These are phyloP conservation scores for Diophrys appendiculata DNA, from an alignment of 73 alveolate species.

Conservation along the genomic window DNA sequence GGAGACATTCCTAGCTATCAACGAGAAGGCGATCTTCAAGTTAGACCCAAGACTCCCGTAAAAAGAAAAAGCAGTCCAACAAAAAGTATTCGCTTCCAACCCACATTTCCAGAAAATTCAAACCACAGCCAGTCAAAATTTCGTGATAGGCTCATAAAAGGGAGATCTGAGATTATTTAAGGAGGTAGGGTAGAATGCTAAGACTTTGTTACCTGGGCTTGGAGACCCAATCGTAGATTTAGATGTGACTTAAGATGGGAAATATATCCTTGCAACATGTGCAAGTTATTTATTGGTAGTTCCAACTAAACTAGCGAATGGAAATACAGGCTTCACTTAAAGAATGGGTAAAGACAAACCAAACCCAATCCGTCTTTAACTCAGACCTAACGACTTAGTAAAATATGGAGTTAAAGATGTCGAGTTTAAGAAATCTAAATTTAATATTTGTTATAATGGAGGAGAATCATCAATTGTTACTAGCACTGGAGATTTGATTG, in stretches of 20 bases:
- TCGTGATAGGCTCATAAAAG: conserved; percentile 35
- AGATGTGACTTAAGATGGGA: conserved; percentile 28
- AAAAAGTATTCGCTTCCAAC: conserved; percentile 26
- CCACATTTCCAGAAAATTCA: conserved; percentile 5
- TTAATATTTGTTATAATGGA: conserved; percentile 19
- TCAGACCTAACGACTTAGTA: conserved; percentile 23
- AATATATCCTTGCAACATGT: conserved; percentile 43
- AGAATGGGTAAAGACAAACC: conserved; percentile 28
- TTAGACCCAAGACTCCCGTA: conserved; percentile 34
- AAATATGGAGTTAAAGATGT: conserved; percentile 17
- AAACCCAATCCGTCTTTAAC: conserved; percentile 22
- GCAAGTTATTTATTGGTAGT: conserved; percentile 29
- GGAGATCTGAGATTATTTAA: conserved; percentile 40
- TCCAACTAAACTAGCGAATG: conserved; percentile 21
- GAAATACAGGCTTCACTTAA: conserved; percentile 28
- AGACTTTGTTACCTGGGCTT: conserved; percentile 54
- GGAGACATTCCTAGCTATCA: conserved; percentile 15
- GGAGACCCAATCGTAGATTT: conserved; percentile 29
- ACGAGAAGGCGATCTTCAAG: conserved; percentile 16
- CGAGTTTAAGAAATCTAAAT: conserved; percentile 44
- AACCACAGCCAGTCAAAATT: conserved; percentile 16
- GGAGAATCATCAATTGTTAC: conserved; percentile 36
- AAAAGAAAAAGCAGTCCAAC: conserved; percentile 10
- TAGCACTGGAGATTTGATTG: conserved; percentile 13
- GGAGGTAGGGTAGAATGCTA: conserved; percentile 38